phyloP scores from a whole-genome alignment of 345 rosid genomes.

The Isatis tinctoria region DNA sequence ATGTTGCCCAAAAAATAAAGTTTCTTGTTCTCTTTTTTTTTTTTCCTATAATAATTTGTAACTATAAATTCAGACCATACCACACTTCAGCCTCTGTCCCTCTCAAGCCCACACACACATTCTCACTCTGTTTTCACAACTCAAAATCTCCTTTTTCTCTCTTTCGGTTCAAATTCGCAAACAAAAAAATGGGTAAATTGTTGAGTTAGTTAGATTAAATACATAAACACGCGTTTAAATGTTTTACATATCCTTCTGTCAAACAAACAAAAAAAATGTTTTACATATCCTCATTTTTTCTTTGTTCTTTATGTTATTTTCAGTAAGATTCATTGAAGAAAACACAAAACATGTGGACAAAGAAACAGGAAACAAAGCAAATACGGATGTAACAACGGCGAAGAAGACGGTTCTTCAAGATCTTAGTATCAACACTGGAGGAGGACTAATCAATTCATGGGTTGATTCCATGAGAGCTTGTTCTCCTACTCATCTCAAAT shows the following conservation, averaged over 20 bases:
- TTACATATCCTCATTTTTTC: background rate
- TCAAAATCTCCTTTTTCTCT: background rate
- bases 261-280: no score
- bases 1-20: background rate
- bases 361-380: constrained; percentile 39
- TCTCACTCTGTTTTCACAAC: constrained; percentile 26
- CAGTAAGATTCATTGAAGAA: constrained; percentile 41
- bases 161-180: background rate
- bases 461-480: constrained; percentile 87
- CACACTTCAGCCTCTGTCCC: constrained; percentile 27
- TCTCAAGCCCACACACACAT: constrained; percentile 28
- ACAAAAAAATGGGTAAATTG: constrained; percentile 26
- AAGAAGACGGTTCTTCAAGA: constrained; percentile 36
- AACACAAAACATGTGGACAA: constrained; percentile 36
- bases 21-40: background rate
- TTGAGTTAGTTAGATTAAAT: background rate
- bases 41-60: constrained; percentile 28
- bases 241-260: constrained; percentile 1
- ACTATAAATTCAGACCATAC: constrained; percentile 33
- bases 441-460: constrained; percentile 49
- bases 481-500: constrained; percentile 70
- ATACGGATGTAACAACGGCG: background rate
- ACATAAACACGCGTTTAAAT: background rate
- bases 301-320: background rate
- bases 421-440: constrained; percentile 40